phyloP scores from a whole-genome alignment of 2,329 filamentous ascomycete genomes.

The Mycocentrospora acerina region DNA sequence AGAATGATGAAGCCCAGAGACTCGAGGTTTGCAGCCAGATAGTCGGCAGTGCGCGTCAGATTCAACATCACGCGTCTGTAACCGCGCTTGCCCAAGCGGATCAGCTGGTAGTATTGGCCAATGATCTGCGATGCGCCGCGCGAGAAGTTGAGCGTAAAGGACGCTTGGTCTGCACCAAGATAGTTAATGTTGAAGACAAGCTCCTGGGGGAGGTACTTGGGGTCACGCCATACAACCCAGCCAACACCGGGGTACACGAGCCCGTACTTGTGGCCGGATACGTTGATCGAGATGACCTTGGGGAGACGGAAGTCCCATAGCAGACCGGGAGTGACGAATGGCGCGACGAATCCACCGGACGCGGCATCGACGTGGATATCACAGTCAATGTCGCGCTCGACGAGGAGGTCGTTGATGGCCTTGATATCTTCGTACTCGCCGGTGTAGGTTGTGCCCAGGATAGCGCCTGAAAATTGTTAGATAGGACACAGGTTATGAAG shows the following conservation, averaged over 20 bases:
- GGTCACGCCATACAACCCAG: constrained; percentile 87
- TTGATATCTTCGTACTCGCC: constrained; percentile 92
- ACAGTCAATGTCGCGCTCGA: constrained; percentile 72
- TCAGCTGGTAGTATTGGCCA: constrained; percentile 96
- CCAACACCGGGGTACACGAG: constrained; percentile 84
- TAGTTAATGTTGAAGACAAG: constrained; percentile 99
- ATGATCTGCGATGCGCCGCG: constrained; percentile 94
- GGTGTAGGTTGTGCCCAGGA: constrained; percentile 91
- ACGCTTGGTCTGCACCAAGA: constrained; percentile 90
- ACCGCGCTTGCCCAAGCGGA: constrained; percentile 88
- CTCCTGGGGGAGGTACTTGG: constrained; percentile 69
- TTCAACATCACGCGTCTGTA: constrained; percentile 95
- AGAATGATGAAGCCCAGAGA: constrained; percentile 83
- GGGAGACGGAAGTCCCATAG: constrained; percentile 91
- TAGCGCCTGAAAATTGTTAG: constrained; percentile 51
- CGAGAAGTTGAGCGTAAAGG: constrained; percentile 96
- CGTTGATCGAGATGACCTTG: constrained; percentile 90
- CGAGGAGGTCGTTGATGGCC: constrained; percentile 82
- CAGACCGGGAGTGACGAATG: constrained; percentile 81
- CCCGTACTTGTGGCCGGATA: constrained; percentile 87
- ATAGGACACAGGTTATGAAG: background rate
- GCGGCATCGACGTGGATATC: constrained; percentile 95
- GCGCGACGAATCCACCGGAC: constrained; percentile 87
- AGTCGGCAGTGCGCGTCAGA: constrained; percentile 85
- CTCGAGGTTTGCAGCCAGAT: constrained; percentile 73